phyloP scores from a whole-genome alignment of 1,139 yeast species.

The Zhuliangozyma parablackwelliae region DNA sequence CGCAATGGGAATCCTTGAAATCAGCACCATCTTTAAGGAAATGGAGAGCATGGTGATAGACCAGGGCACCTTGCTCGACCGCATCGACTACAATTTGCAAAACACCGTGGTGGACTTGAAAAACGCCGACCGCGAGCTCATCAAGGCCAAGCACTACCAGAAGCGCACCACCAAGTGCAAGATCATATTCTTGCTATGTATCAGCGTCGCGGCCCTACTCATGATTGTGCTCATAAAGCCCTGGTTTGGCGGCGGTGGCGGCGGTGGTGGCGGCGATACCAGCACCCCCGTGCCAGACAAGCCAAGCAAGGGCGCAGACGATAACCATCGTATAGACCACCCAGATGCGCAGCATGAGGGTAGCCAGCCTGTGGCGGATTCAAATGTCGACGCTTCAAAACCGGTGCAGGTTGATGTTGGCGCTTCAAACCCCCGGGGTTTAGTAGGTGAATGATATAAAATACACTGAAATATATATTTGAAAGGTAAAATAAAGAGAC shows the following conservation, averaged over 20 bases:
- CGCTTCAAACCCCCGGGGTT: not conserved
- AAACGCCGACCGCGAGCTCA: conserved; percentile 72
- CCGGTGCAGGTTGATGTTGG: not conserved
- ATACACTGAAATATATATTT: not conserved
- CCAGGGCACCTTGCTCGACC: conserved; percentile 88
- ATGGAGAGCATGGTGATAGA: conserved; percentile 89
- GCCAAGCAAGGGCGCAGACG: conserved; percentile 9
- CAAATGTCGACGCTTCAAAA: no score
- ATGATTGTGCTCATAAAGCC: conserved; percentile 74
- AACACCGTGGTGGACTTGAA: conserved; percentile 73
- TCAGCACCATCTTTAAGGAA: conserved; percentile 88
- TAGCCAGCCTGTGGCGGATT: not conserved
- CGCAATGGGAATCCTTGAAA: conserved; percentile 92
- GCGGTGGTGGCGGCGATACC: conserved; percentile 17
- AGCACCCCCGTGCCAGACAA: conserved; percentile 20
- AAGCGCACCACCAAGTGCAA: conserved; percentile 89
- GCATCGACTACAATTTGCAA: conserved; percentile 87
- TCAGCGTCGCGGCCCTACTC: conserved; percentile 69
- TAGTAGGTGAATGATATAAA: not conserved
- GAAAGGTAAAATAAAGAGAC: not conserved
- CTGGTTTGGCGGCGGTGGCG: not conserved
- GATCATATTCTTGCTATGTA: conserved; percentile 64
- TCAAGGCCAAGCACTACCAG: conserved; percentile 76
- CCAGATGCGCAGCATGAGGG: not conserved
- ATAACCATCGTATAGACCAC: not conserved